Percentiles rank a stretch among this genome's conserved stretches.
phyloP scores from a whole-genome alignment of 495 filamentous ascomycete species.

The Bacidia gigantensis region DNA sequence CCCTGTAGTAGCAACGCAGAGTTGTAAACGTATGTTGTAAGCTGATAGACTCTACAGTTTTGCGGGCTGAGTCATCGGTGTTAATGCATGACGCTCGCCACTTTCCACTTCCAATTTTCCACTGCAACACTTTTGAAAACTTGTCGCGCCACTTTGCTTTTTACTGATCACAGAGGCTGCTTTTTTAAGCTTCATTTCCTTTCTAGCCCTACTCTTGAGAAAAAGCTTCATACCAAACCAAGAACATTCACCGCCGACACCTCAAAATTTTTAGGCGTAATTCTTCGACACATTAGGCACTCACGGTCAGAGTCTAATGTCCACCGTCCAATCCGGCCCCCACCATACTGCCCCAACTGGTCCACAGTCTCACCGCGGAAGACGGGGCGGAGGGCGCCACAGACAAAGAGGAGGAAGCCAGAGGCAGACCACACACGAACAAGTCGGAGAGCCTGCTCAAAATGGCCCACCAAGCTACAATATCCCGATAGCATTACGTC shows the following conservation, averaged over 20 bases:
- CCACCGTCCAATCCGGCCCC: not conserved
- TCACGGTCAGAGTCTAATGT: not conserved
- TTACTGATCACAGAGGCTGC: not conserved
- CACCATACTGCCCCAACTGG: not conserved
- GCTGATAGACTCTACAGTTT: too few relatives aligned
- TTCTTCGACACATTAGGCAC: not conserved
- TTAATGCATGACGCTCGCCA: not conserved
- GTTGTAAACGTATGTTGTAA: too few relatives aligned
- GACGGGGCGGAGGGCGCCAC: not conserved
- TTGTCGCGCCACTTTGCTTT: not conserved
- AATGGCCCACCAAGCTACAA: not conserved
- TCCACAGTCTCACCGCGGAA: not conserved
- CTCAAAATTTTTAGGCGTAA: not conserved
- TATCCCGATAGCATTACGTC: not conserved
- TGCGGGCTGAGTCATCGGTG: not conserved
- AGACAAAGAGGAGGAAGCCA: not conserved
- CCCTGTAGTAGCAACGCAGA: too few relatives aligned
- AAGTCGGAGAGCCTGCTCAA: not conserved
- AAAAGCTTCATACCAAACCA: too few relatives aligned
- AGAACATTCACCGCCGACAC: too few relatives aligned
- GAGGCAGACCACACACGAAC: not conserved
- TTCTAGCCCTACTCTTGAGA: not conserved
- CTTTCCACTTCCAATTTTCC: slow-evolving; percentile 27
- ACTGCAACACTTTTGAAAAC: not conserved
- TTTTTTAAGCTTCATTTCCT: slow-evolving; percentile 6